Evolutionary conservation across 192 early-diverging fungal genomes (phyloP), one percentile per base, ranked within the genome.

Genomic region (Rhizophlyctis rosea): DNA sequence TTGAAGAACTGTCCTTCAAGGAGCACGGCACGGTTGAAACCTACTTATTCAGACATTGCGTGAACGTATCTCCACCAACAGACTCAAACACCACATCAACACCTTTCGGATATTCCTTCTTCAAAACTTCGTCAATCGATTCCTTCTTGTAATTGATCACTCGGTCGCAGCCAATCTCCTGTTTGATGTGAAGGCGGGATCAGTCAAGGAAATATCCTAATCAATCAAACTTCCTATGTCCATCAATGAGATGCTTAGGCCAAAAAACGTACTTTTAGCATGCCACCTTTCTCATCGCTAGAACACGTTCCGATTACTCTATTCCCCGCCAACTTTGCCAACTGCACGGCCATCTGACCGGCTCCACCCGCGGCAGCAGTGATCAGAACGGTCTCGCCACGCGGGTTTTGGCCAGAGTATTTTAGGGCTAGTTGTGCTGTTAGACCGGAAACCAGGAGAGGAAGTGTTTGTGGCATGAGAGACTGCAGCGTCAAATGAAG

Each of bases 131-230:
- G 3, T 57, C 57, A 27, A 83, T 53, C 51, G 80, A 65, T 54
- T 85, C 81, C 24, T 67, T 81, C 62, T 78, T 79, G 71, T 85
- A 85, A 55, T 85, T 83, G 71, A 85, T 74, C 11, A 79, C 76
- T 13, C 81, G 61, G 54, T 83, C 83, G 59, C 74, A 77, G 2
- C 83, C 83, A 54, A 85, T 58, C 35, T 59, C 49, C 57, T 54
- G n/a, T n/a, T n/a, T n/a, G n/a, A n/a, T n/a, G 29, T 0, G 27
- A 54, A 27, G 14, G 23, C 27, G 24, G 16, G 24, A 9, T 53
- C 51, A 54, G 2, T 0, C 21, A 54, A 28, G 52, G 27, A 2
- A 1, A 25, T 21, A 54, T 27, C 0, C 14, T n/a, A n/a, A n/a
- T n/a, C n/a, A n/a, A n/a, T n/a, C n/a, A n/a, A n/a, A n/a, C n/a